Evolutionary conservation across 2,329 filamentous ascomycete genomes (phyloP).

Genomic region (Fusarium foetens): DNA sequence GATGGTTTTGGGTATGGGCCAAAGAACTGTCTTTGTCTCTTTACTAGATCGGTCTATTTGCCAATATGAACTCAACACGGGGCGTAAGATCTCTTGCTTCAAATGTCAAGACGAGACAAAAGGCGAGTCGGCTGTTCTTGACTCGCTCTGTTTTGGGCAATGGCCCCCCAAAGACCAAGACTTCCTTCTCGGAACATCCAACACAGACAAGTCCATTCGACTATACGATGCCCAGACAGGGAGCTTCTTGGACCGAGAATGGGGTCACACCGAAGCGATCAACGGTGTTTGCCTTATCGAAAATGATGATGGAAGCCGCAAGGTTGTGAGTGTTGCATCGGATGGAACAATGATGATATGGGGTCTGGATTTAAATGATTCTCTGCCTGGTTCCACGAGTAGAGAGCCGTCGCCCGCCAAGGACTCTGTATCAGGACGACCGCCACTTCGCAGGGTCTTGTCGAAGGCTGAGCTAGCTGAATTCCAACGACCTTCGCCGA

Average conservation of each 20-base stretch:
- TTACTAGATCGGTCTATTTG: constrained; percentile 69
- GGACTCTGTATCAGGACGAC: constrained; percentile 65
- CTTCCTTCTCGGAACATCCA: constrained; percentile 86
- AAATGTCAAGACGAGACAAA: constrained; percentile 84
- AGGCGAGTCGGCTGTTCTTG: constrained; percentile 83
- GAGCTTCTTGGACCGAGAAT: constrained; percentile 84
- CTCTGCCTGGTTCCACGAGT: constrained; percentile 52
- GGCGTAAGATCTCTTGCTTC: constrained; percentile 77
- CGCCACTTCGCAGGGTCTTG: constrained; percentile 84
- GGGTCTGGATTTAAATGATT: constrained; percentile 64
- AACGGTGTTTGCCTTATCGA: constrained; percentile 82
- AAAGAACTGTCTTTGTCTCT: constrained; percentile 67
- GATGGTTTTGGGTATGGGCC: constrained; percentile 76
- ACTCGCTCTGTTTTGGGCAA: constrained; percentile 75
- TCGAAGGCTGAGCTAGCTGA: constrained; percentile 89
- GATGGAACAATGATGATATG: constrained; percentile 89
- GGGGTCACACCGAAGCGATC: constrained; percentile 94
- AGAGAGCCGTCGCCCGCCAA: constrained; percentile 67
- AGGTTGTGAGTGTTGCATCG: constrained; percentile 77
- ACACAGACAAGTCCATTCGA: constrained; percentile 94
- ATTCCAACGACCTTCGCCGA: constrained; percentile 68
- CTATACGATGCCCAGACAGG: constrained; percentile 86
- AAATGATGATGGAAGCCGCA: constrained; percentile 63
- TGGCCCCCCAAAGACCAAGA: constrained; percentile 65
- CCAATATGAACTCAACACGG: constrained; percentile 72